Evolutionary conservation across 495 filamentous ascomycete genomes (phyloP).

Genomic region (Penicillium tannophilum): DNA sequence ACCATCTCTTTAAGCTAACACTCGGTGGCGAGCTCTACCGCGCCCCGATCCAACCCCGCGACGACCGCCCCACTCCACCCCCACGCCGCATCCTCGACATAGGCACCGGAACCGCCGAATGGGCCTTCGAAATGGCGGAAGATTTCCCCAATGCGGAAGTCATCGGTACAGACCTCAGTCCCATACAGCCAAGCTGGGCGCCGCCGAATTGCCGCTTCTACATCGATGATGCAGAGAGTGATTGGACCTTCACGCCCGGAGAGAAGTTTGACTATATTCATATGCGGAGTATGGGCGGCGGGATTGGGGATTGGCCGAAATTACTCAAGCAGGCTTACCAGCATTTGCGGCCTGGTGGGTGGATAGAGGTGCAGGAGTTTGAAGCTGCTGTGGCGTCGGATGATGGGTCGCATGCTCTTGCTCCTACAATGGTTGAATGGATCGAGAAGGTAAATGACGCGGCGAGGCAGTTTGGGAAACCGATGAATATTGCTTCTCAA

Average conservation of each 20-base stretch:
- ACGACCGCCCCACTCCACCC: constrained; percentile 2
- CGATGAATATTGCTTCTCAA: constrained; percentile 34
- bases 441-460: constrained; percentile 31
- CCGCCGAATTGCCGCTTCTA: constrained; percentile 52
- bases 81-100: constrained; percentile 45
- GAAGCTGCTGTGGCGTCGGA: constrained; percentile 38
- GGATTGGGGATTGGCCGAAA: constrained; percentile 49
- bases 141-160: constrained; percentile 56
- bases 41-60: constrained; percentile 44
- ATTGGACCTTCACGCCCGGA: constrained; percentile 47
- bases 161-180: constrained; percentile 64
- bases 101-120: constrained; percentile 61
- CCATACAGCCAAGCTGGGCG: constrained; percentile 54
- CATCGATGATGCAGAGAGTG: constrained; percentile 53
- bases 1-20: constrained; percentile 57
- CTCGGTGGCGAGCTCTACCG: constrained; percentile 55
- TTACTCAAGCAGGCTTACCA: constrained; percentile 36
- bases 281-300: constrained; percentile 46
- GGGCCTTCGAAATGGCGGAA: constrained; percentile 66
- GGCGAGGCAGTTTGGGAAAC: constrained; percentile 42
- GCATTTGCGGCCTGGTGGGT: constrained; percentile 56
- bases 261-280: constrained; percentile 52
- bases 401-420: constrained; percentile 38
- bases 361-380: constrained; percentile 59
- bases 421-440: constrained; percentile 29